Evolutionary conservation across 2,329 filamentous ascomycete species (phyloP), one percentile per base, ranked within the genome.

Genomic region (Thermothelomyces thermophilus): DNA sequence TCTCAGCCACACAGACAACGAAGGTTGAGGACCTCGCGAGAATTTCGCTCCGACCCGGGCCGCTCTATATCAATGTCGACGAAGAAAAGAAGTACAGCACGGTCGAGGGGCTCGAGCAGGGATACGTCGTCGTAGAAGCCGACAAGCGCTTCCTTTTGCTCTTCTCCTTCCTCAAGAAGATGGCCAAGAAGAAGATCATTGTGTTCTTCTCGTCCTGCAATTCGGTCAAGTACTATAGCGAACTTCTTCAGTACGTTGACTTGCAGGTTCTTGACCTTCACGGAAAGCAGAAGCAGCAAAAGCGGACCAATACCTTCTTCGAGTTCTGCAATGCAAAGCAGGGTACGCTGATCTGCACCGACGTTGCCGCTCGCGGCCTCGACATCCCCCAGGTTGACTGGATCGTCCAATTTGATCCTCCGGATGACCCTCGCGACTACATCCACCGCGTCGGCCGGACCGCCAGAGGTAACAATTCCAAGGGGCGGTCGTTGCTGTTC

Each of bases 271-370:
- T 62, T 42, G 86, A 88, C 58, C 75, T 95, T 2, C 88, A 95
- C 68, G 93, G 90, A 59, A 96, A 98, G 72, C 89, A 95, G 71
- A 98, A 98, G 71, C 93, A 98, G 70, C 90, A 96, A 70, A 95
- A 95, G 69, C 87, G 93, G n/a, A 98, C 93, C 20, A 95, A 94
- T 65, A 95, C 90, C 1, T 98, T 98, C 68, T 98, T 97, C 68
- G 91, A 97, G 67, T 98, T 98, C 56, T 76, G 74, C 67, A 79
- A 79, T 56, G 75, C 90, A 16, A 83, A 83, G 58, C 81, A 86
- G 58, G 93, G 91, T 20, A 95, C 87, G 0, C 70, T 98, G 47
- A 93, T 98, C 60, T 96, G 90, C 71, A 98, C 93, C 0, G 93
- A 98, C 63, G 93, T 98, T 56, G 93, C 93, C 40, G 93, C 93